A percentile compares a stretch with the other conserved stretches of the same genome.
Conservation (phyloP, 495 filamentous ascomycete species). For the Aspergillus hancockii region DNA sequence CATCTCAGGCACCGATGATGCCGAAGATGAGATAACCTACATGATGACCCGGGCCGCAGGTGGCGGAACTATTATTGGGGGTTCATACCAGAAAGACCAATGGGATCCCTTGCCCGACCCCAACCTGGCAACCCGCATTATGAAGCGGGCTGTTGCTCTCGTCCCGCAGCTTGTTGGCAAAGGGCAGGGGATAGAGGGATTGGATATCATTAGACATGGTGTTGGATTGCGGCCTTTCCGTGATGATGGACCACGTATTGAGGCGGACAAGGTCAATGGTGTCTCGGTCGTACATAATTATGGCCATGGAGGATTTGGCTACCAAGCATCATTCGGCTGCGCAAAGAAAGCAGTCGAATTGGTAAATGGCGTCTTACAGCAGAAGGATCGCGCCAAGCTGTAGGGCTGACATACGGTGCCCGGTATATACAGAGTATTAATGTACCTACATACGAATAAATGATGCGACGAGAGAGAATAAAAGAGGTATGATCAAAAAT, state of each 20-base stretch:
- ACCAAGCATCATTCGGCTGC: conserved; percentile 87
- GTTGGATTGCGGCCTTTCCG: conserved; percentile 84
- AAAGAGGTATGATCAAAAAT: neutral
- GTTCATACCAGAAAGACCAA: conserved; percentile 77
- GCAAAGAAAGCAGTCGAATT: conserved; percentile 67
- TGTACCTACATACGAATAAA: neutral
- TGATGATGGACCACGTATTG: conserved; percentile 74
- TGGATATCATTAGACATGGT: conserved; percentile 85
- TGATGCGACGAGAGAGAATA: neutral
- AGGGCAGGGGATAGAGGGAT: conserved; percentile 75
- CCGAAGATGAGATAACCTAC: conserved; percentile 77
- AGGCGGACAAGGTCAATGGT: conserved; percentile 74
- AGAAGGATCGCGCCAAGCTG: conserved; percentile 37
- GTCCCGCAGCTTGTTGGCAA: conserved; percentile 68
- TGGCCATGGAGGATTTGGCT: conserved; percentile 91
- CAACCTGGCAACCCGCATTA: conserved; percentile 80
- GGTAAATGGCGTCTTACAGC: conserved; percentile 61
- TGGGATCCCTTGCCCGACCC: conserved; percentile 84
- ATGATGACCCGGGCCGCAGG: conserved; percentile 88
- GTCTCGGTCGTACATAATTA: conserved; percentile 90
- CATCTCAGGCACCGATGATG: conserved; percentile 78
- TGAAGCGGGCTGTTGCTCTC: conserved; percentile 75
- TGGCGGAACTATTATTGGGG: conserved; percentile 80
- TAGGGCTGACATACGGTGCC: conserved; percentile 13
- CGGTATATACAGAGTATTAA: neutral